Evolutionary conservation across 176 grass and related monocot genomes (phyloP), one percentile per base, ranked within the genome.

Genomic region (Musa itinerans): DNA sequence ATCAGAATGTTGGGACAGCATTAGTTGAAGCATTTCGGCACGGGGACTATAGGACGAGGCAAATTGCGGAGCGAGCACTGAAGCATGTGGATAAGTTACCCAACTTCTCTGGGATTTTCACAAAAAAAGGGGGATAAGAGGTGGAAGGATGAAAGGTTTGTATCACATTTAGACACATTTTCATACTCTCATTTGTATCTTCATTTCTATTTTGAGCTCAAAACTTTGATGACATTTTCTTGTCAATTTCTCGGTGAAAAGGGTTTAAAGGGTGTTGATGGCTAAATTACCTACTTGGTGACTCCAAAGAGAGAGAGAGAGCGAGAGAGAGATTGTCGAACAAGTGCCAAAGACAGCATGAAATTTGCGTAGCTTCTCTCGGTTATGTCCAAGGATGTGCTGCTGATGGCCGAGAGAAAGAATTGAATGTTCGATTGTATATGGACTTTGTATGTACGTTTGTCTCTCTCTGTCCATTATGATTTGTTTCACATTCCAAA

Each of bases 61-160:
- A 89, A 22, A 80, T 90, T 59, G 92, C 92, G 50, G 88, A 89
- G 61, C 81, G 77, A 71, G 85, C 92, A 19, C 58, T 95, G 73
- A 89, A 95, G 83, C 92, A 90, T 75, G 73, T 90, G 1, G 74
- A 80, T 56, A 95, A 86, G 61, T 58, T 90, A 58, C 88, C 92
- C 26, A 68, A 74, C 43, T 95, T 95, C 50, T 90, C 88, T 34
- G 62, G 79, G 26, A 86, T 86, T 19, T 75, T 83, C 65, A 69
- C 80, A 11, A 86, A 86, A 65, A 72, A 53, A 23, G 79, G 82
- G 74, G 61, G 71, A 52, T 82, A 53, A 53, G 78, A 27, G 53
- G 24, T 34, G 22, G 16, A 57, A 24, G 25, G 21, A 74, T 27
- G 13, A 27, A 16, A 24, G 50, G 19, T 74, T 74, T 34, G 72